Evolutionary conservation across 2,329 filamentous ascomycete species (phyloP).

Genomic region (Cyanodermella asteris): DNA sequence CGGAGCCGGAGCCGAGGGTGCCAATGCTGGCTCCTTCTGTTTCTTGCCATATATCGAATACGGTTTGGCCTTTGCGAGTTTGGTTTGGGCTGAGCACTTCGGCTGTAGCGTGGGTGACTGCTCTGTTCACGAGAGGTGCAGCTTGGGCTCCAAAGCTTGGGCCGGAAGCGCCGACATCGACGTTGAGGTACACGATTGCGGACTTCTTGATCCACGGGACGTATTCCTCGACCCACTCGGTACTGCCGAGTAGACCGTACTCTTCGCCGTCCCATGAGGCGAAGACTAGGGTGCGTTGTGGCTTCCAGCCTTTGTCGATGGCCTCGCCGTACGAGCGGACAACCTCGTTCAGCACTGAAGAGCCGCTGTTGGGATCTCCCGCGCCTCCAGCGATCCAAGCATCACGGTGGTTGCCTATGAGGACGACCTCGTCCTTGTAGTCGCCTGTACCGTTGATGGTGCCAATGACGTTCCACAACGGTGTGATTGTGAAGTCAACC

Average conservation of each 20-base stretch:
- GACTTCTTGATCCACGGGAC: constrained; percentile 55
- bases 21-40: constrained; percentile 35
- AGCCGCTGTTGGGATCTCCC: constrained; percentile 64
- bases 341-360: constrained; percentile 57
- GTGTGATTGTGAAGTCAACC: constrained; percentile 62
- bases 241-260: constrained; percentile 67
- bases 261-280: constrained; percentile 72
- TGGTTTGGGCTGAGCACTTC: constrained; percentile 54
- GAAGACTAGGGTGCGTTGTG: constrained; percentile 76
- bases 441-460: constrained; percentile 75
- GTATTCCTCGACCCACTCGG: constrained; percentile 85
- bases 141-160: constrained; percentile 41
- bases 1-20: constrained; percentile 51
- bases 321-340: constrained; percentile 54
- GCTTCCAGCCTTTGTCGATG: constrained; percentile 54
- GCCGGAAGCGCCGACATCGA: constrained; percentile 53
- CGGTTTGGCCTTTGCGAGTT: constrained; percentile 43
- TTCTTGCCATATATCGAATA: constrained; percentile 46
- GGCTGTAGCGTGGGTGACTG: constrained; percentile 44
- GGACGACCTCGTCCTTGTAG: constrained; percentile 64
- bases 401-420: constrained; percentile 83
- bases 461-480: constrained; percentile 80
- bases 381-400: constrained; percentile 77
- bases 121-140: constrained; percentile 53
- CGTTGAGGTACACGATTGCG: constrained; percentile 65